Evolutionary conservation across 2,329 filamentous ascomycete genomes (phyloP), one percentile per base, ranked within the genome.

Genomic region (Scleromitrula shiraiana): DNA sequence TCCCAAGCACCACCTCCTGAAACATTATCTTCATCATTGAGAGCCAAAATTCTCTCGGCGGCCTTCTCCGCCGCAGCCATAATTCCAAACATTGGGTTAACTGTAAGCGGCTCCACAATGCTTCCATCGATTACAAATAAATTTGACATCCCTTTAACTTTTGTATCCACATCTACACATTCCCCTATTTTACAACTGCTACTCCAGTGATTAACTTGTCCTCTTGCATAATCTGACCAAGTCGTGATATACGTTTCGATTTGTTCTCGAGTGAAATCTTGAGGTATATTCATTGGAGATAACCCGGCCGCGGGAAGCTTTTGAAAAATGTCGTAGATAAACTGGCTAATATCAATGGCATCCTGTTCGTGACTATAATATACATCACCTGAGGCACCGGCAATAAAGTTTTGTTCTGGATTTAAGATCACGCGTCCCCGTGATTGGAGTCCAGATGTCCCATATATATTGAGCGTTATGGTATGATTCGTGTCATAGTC

Each of bases 381-480:
- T 47, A 74, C 63, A 17, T 66, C 66, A 2, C 54, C 53, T 35
- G 66, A 63, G 0, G 71, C 66, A 2, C 67, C 65, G 0, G 73
- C 68, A 5, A 67, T 61, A 52, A 70, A 71, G 1, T 67, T 67
- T 1, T 62, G 59, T 40, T 73, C 70, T n/a, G n/a, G n/a, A n/a
- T n/a, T n/a, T 0, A 76, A 65, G 6, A 66, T 57, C 3, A 76
- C 73, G 4, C 65, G 64, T 1, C 74, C 73, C 1, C 66, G 60
- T 2, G 75, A 77, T 5, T 68, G 66, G 19, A 77, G 64, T 1
- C 75, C 75, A 0, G 74, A 77, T 0, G 75, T 78, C 7, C 75
- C 75, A 62, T 78, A 78, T 4, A 78, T 61, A 58, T 78, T 78
- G 17, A 78, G 65, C 0, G 74, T 77, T 43, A 78, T 72, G 50